Base-by-base conservation (phyloP, 495 filamentous ascomycete species). In the Penicillium paxilli region DNA sequence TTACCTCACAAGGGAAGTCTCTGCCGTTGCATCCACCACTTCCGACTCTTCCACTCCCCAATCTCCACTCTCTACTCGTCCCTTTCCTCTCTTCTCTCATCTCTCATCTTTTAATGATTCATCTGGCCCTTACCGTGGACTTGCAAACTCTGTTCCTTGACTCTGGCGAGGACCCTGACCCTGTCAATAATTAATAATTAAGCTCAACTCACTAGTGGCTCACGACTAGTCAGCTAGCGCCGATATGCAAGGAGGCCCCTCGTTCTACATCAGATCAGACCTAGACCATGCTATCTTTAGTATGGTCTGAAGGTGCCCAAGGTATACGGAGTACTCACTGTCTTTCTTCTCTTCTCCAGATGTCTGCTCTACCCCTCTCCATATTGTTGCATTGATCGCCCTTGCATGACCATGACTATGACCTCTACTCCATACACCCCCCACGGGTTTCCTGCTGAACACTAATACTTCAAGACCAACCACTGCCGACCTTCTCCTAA, bases 21-120 rank as follows among this genome's bases (percentile, higher is more conserved):
- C 35, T 12, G 25, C 44, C 22, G 52, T 54, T 54, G 50, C 55
- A 53, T 58, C 51, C 51, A 49, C 35, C 45, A 47, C 32, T 24
- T 47, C 28, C 44, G 23, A 33, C 17, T 24, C 24, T 52, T 32
- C 37, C 35, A 52, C 24, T 47, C 28, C 42, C 16, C 23, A 2
- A n/a, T 17, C 48, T 32, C 37, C 35, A 37, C 33, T 37, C 33
- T 37, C n/a, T 17, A n/a, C 33, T 37, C n/a, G 14, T 37, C 33
- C 35, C 14, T 16, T 38, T 32, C 30, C 30, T 12, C 30, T 32
- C 30, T 14, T 14, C n/a, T 32, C 30, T 14, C 11, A 4, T 10
- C 30, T 32, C n/a, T n/a, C n/a, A n/a, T n/a, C n/a, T 28, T 5
- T 5, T 5, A 38, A 38, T 38, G 35, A 38, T 16, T 19, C 16